Base-by-base conservation (phyloP, 2,329 filamentous ascomycete species). In the Hysterium pulicare region DNA sequence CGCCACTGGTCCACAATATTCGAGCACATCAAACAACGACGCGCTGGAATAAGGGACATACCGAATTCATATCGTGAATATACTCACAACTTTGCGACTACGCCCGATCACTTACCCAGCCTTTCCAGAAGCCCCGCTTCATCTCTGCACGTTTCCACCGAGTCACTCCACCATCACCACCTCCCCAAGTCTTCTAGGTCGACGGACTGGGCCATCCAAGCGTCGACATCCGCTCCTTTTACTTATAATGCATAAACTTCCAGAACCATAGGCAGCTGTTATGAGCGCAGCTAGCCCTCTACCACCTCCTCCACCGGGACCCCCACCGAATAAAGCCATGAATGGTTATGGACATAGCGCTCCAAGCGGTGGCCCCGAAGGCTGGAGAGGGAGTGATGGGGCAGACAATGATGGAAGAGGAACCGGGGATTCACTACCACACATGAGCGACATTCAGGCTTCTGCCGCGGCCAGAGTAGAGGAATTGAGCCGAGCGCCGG, bases 371-470 rank as follows among this genome's bases (percentile, higher is more conserved):
- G 55, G 49, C 47, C 49, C 54, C 40, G 51, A 54, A 32, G 53
- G 41, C 44, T 56, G 48, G 46, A 50, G 50, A 46, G 59, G 49
- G 43, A 51, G 54, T 55, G 47, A 57, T 45, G 59, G 49, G 15
- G 19, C 50, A 26, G 53, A 47, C 39, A 51, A 49, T 22, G 45
- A 37, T 39, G 42, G 53, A 13, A 55, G 48, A 34, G 48, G 47
- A 22, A 19, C 58, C 28, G 53, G 45, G 11, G 59, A 52, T 31
- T 42, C 57, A 19, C 55, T 52, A 33, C 61, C 64, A 4, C 69
- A 73, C 48, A 69, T 75, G 26, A 58, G 68, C 22, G 71, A 74
- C 46, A 65, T 75, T 17, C 55, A 68, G 42, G 65, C 61, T 20
- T 61, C 63, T 20, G 70, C 71, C 2, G 54, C 61, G 11, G 60